Base-by-base conservation (phyloP, 2,329 filamentous ascomycete species). In the Thielaviopsis punctulata region DNA sequence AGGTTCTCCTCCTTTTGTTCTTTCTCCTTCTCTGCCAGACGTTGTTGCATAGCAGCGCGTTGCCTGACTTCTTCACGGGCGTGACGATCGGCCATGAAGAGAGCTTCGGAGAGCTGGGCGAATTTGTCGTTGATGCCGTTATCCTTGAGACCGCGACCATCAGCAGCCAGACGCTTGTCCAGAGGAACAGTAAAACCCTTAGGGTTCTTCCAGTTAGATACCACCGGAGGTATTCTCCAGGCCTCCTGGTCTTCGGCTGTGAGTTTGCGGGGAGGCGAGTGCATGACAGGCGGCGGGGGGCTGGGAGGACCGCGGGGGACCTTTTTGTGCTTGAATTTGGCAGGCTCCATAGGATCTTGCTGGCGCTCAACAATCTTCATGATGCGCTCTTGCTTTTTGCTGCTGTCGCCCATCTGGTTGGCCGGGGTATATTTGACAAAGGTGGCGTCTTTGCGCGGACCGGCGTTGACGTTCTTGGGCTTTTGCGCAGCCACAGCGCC, bases 161-260 rank as follows among this genome's bases (percentile, higher is more conserved):
- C 90, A 8, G 92, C 90, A 18, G 92, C 92, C 59, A 98, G 69
- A 63, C 92, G 82, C 71, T 98, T 98, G 65, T 98, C 92, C 49
- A 98, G 67, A 0, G 92, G 87, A 1, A 98, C 86, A 0, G 92
- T 98, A 63, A 95, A 98, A 61, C 92, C 92, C 70, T 96, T 96
- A 1, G 90, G 86, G 65, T 98, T 98, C 76, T 98, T 98, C 92
- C 92, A 98, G 66, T 96, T 96, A 19, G 86, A 94, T 1, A 98
- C 82, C 0, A 90, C 86, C 2, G 90, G 88, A 0, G 73, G 76
- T 41, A 79, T 95, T 62, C 82, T 88, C 92, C 92, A 98, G 55
- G 86, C 86, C 65, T 96, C 92, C 66, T 96, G 90, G 60, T 98
- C 92, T 64, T 95, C 89, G 5, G 90, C 92, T 1, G 92, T 98